A percentile compares a stretch with the other conserved stretches of the same genome.
These are phyloP conservation scores for Russula virescens DNA, from an alignment of 768 basidiomycete species.

Conservation along the genomic window DNA sequence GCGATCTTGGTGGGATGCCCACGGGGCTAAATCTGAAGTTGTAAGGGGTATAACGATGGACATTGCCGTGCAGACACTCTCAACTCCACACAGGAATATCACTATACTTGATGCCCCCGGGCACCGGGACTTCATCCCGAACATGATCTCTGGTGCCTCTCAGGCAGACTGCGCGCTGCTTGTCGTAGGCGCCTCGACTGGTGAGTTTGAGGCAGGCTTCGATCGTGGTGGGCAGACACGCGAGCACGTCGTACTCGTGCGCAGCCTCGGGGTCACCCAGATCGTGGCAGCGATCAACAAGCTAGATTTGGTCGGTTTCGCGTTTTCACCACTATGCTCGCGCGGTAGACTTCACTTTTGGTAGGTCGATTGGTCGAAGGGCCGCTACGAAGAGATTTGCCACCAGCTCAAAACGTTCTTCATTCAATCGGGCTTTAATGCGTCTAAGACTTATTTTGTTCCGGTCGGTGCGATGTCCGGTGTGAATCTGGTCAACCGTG, in stretches of 20 bases:
- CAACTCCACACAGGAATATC: constrained; percentile 69
- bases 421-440: constrained; percentile 77
- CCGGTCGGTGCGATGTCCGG: constrained; percentile 91
- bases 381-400: constrained; percentile 83
- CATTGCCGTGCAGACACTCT: constrained; percentile 75
- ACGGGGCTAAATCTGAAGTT: constrained; percentile 7
- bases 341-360: neutral
- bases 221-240: constrained; percentile 91
- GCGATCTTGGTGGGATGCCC: neutral
- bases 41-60: constrained; percentile 98
- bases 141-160: constrained; percentile 98
- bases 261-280: constrained; percentile 88
- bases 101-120: constrained; percentile 98
- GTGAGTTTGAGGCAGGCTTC: constrained; percentile 96
- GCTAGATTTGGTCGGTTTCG: constrained; percentile 67
- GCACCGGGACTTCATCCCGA: constrained; percentile 96
- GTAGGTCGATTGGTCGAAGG: constrained; percentile 83
- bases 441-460: constrained; percentile 73
- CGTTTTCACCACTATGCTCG: neutral
- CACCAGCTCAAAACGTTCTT: constrained; percentile 72
- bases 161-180: constrained; percentile 95
- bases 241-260: constrained; percentile 86
- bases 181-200: constrained; percentile 83
- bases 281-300: constrained; percentile 94
- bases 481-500: constrained; percentile 62